Conservation (phyloP, 2,329 filamentous ascomycete species). For the Sclerotiophoma versabilis region DNA sequence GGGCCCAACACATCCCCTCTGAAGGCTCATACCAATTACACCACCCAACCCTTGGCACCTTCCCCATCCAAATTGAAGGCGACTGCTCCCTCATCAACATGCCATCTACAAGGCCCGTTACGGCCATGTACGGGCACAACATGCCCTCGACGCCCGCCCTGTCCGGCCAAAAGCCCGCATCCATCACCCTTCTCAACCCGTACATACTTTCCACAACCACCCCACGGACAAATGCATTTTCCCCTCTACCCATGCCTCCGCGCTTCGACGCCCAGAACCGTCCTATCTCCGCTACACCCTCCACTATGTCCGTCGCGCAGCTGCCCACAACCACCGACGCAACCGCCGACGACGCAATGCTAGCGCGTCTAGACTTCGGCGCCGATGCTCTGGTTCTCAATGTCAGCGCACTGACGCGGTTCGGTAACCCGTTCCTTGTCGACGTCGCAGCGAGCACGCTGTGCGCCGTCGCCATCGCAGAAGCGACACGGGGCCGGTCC, state of each 20-base stretch:
- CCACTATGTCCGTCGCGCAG: constrained; percentile 42
- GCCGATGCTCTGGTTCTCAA: constrained; percentile 54
- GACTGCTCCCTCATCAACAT: constrained; percentile 50
- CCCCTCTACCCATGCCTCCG: constrained; percentile 40
- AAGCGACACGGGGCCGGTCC: constrained; percentile 47
- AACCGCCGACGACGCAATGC: constrained; percentile 46
- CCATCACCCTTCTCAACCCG: constrained; percentile 49
- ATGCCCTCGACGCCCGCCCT: constrained; percentile 48
- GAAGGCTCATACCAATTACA: constrained; percentile 54
- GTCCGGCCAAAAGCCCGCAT: constrained; percentile 34
- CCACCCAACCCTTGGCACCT: constrained; percentile 54
- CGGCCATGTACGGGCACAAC: constrained; percentile 49
- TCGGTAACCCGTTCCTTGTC: constrained; percentile 55
- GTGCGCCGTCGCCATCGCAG: constrained; percentile 55
- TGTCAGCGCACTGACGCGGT: constrained; percentile 50
- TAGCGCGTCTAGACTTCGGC: constrained; percentile 55
- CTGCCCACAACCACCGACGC: constrained; percentile 48
- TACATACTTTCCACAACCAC: constrained; percentile 48
- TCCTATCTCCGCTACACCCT: constrained; percentile 42
- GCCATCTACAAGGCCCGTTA: constrained; percentile 48
- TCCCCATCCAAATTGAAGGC: constrained; percentile 53
- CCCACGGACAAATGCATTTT: constrained; percentile 41
- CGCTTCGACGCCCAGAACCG: constrained; percentile 30
- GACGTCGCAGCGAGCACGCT: constrained; percentile 54
- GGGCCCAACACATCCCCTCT: constrained; percentile 46